Evolutionary conservation across 352 stramenopile genomes (phyloP).

Genomic region (Phytophthora meadii): DNA sequence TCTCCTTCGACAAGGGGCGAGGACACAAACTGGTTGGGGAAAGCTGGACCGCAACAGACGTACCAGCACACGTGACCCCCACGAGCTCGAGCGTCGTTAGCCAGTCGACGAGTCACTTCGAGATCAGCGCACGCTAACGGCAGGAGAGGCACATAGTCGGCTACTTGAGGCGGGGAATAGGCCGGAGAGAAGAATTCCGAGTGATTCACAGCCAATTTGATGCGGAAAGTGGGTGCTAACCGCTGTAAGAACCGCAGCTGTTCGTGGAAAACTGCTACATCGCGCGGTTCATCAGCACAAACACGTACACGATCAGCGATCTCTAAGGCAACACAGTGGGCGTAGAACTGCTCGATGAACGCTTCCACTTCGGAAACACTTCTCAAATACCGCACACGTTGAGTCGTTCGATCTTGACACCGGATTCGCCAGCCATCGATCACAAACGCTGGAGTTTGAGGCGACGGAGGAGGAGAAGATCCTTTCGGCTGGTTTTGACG

Average conservation of each 20-base stretch:
- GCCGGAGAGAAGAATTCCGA: conserved; percentile 66
- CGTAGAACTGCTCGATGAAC: conserved; percentile 74
- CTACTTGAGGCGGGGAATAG: conserved; percentile 67
- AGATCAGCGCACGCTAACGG: conserved; percentile 73
- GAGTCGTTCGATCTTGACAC: conserved; percentile 60
- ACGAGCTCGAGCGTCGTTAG: conserved; percentile 59
- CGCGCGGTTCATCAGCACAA: conserved; percentile 74
- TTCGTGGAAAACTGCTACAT: conserved; percentile 62
- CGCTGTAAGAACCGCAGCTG: conserved; percentile 73
- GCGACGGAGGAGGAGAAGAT: conserved; percentile 15
- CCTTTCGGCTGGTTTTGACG: conserved; percentile 22
- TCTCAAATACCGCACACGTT: conserved; percentile 66
- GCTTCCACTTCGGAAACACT: conserved; percentile 62
- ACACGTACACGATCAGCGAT: conserved; percentile 72
- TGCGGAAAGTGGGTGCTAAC: conserved; percentile 65
- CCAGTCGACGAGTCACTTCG: conserved; percentile 60
- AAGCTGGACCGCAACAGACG: conserved; percentile 75
- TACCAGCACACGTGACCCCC: conserved; percentile 80
- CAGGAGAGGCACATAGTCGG: conserved; percentile 76
- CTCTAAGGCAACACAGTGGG: conserved; percentile 60
- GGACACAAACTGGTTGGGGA: conserved; percentile 83
- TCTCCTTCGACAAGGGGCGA: conserved; percentile 77
- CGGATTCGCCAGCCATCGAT: conserved; percentile 79
- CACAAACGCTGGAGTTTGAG: conserved; percentile 38
- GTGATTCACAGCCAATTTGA: conserved; percentile 83